phyloP scores from a whole-genome alignment of 805 yeast genomes.

The Myxozyma sirexii region DNA sequence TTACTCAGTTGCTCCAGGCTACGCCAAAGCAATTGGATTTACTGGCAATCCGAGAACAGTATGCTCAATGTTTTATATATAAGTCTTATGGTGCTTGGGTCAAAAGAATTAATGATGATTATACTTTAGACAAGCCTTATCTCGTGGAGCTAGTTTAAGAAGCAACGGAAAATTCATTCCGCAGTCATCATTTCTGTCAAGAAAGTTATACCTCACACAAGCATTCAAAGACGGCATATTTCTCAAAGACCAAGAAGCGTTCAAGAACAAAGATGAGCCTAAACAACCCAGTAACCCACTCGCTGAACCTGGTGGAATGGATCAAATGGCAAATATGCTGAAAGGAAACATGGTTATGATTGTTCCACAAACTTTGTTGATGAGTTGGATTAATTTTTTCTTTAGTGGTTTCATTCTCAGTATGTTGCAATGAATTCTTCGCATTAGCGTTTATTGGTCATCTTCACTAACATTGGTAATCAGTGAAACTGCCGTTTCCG shows the following conservation, averaged over 20 bases:
- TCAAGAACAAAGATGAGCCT: slow-evolving; percentile 30
- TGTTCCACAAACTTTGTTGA: slow-evolving; percentile 87
- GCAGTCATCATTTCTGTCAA: slow-evolving; percentile 54
- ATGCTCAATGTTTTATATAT: slow-evolving; percentile 22
- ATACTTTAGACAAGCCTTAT: slow-evolving; percentile 57
- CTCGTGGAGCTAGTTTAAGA: slow-evolving; percentile 60
- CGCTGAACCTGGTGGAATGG: slow-evolving; percentile 69
- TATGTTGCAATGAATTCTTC: slow-evolving; percentile 6
- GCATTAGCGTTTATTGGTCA: slow-evolving; percentile 34
- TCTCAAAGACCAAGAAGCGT: slow-evolving; percentile 53
- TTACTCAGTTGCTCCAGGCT: slow-evolving; percentile 63
- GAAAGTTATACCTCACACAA: slow-evolving; percentile 54
- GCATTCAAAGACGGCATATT: slow-evolving; percentile 58
- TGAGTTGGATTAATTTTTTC: slow-evolving; percentile 95
- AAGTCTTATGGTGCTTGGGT: no score
- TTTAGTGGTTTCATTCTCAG: slow-evolving; percentile 71
- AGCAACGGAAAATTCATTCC: slow-evolving; percentile 57
- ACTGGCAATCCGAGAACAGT: slow-evolving; percentile 58
- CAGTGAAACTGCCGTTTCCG: slow-evolving; percentile 89
- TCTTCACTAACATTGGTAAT: slow-evolving; percentile 41
- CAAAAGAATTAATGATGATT: no score
- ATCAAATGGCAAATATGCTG: slow-evolving; percentile 72
- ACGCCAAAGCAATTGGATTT: slow-evolving; percentile 56
- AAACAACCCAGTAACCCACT: slow-evolving; percentile 56
- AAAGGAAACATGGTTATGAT: slow-evolving; percentile 81